Evolutionary conservation across 2,329 filamentous ascomycete species (phyloP), one percentile per base, ranked within the genome.

Genomic region (Epichloe amarillans): DNA sequence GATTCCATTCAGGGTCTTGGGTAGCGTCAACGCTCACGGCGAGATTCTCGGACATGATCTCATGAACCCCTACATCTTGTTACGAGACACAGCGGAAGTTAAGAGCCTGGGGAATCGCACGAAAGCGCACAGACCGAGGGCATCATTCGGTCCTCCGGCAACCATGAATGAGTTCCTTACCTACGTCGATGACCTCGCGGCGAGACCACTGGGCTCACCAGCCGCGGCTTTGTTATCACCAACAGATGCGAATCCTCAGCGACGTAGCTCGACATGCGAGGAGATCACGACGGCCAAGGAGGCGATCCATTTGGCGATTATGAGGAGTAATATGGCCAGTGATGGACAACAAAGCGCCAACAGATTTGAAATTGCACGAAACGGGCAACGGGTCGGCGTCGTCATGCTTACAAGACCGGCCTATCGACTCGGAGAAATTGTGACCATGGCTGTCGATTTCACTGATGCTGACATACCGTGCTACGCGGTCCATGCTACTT

Each of bases 1-100:
- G 56, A 75, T 96, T 30, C 93, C 93, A 0, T 96, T 98, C 62
- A 82, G 93, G 41, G 86, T 98, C 3, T 80, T 97, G 48, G 91
- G 91, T 40, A 93, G 91, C 58, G 91, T 98, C 38, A 94, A 95
- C 68, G 81, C 80, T 53, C 79, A 88, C 58, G 91, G 91, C 56
- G 88, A 95, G 60, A 84, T 95, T 36, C 76, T 96, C 14, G 88
- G 89, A 1, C 91, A 98, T 65, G 91, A 98, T 65, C 73, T 98
- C 14, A 95, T 96, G 84, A 85, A 82, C 39, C 93, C 93, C 0
- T 95, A 97, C 62, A 86, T 97, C 33, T 74, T 97, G 49, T 75
- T 97, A 43, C 83, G 83, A 51, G 91, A 97, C 60, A 80, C 87
- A 64, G 91, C 93, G 3, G 76, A 77, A 50, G 79, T 86, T 33